These are phyloP conservation scores for Fusarium foetens DNA, from an alignment of 2,329 filamentous ascomycete species.

Conservation along the genomic window DNA sequence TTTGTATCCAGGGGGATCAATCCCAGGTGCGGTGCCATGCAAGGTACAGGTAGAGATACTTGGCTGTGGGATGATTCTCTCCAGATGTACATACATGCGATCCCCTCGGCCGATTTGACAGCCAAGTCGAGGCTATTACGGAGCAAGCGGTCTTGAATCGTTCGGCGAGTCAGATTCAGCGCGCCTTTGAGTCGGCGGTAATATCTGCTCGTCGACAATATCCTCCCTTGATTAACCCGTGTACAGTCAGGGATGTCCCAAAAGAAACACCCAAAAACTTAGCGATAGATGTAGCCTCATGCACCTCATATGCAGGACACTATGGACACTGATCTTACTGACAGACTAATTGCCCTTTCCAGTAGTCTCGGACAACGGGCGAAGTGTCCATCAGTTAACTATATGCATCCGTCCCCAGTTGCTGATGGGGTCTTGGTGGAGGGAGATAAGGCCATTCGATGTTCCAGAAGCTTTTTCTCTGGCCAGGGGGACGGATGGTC, in stretches of 20 bases:
- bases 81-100: constrained; percentile 18
- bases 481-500: constrained; percentile 5
- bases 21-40: constrained; percentile 2
- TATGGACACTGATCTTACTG: constrained; percentile 12
- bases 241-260: not conserved
- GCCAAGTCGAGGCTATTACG: constrained; percentile 19
- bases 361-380: constrained; percentile 14
- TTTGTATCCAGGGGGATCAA: constrained; percentile 10
- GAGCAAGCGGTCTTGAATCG: constrained; percentile 20
- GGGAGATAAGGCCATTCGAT: constrained; percentile 39
- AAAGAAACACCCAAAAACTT: not conserved
- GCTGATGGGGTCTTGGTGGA: constrained; percentile 15
- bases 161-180: constrained; percentile 43
- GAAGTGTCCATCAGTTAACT: constrained; percentile 3
- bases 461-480: constrained; percentile 42
- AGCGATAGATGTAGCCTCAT: constrained; percentile 5
- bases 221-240: constrained; percentile 4
- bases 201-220: constrained; percentile 8
- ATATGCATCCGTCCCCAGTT: constrained; percentile 7
- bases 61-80: constrained; percentile 4
- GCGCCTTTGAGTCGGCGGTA: constrained; percentile 39
- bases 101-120: constrained; percentile 40
- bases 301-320: constrained; percentile 40
- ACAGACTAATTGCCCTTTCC: constrained; percentile 3
- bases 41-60: constrained; percentile 23